Evolutionary conservation across 352 stramenopile genomes (phyloP), one percentile per base, ranked within the genome.

Genomic region (Pythium monospermum): DNA sequence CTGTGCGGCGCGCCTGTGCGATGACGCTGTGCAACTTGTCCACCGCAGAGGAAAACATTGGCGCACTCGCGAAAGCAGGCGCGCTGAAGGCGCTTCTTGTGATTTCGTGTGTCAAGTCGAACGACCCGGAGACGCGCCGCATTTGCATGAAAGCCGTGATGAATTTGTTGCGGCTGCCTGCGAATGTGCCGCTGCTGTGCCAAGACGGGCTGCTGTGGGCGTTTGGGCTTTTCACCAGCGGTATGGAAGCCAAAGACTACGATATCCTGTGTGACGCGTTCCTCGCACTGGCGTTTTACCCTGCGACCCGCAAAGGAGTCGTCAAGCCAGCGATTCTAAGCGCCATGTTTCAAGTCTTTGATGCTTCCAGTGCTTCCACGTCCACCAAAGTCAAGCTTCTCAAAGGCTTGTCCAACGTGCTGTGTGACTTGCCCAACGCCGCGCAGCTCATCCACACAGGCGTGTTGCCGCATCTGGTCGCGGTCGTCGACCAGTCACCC

Each of bases 21-120:
- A 89, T 94, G 44, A 95, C 91, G 10, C 64, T 98, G 3, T 96
- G 85, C 59, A 98, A 98, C 54, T 71, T 98, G 51, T 92, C 93
- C 15, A 68, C 96, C 0, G 73, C 76, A 27, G 83, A 94, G 36
- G 77, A 83, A 21, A 95, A 96, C 60, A 90, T 96, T 50, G 79
- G 93, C 16, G 73, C 83, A 7, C 78, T 98, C 40, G 83, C 89
- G 4, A 85, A 95, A 38, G 78, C 78, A 26, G 90, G 92, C 2
- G 91, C 85, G 4, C 60, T 98, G 32, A 83, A 88, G 25, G 89
- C 90, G 2, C 66, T 98, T 30, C 69, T 97, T 4, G 76, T 90
- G 10, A 76, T 90, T 38, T 68, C 79, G n/a, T 90, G 74, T 28
- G 79, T 90, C 22, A 90, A 90, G 39, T 90, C 79, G 1, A 90